Conservation (phyloP, 495 filamentous ascomycete genomes). For the Ramalina intermedia region DNA sequence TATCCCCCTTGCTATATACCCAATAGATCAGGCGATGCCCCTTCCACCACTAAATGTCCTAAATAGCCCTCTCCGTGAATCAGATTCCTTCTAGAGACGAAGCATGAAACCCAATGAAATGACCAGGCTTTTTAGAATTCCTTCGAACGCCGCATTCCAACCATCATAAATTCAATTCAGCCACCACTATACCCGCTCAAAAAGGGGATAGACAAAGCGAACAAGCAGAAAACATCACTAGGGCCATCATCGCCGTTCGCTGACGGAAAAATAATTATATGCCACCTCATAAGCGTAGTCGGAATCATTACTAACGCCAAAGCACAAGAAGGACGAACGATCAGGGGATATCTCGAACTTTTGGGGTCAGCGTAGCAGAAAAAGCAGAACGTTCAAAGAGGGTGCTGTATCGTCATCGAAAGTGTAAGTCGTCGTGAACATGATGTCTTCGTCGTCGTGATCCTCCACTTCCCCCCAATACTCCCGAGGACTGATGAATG, state of each 20-base stretch:
- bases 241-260: background rate
- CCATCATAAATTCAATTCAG: background rate
- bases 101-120: too few relatives aligned
- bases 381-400: background rate
- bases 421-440: background rate
- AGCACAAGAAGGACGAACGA: background rate
- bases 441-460: background rate
- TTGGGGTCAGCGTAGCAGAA: background rate
- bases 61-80: too few relatives aligned
- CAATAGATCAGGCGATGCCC: too few relatives aligned
- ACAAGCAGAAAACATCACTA: background rate
- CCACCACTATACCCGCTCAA: too few relatives aligned
- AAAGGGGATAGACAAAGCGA: background rate
- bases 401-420: background rate
- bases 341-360: conserved; percentile 3
- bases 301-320: background rate
- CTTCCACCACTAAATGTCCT: too few relatives aligned
- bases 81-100: too few relatives aligned
- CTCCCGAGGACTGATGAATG: background rate
- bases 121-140: too few relatives aligned
- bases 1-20: too few relatives aligned
- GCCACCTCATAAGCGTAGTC: background rate
- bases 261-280: background rate
- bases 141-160: too few relatives aligned
- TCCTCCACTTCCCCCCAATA: too few relatives aligned